Base-by-base conservation (phyloP, 2,329 filamentous ascomycete genomes). In the Blumeria hordei region DNA sequence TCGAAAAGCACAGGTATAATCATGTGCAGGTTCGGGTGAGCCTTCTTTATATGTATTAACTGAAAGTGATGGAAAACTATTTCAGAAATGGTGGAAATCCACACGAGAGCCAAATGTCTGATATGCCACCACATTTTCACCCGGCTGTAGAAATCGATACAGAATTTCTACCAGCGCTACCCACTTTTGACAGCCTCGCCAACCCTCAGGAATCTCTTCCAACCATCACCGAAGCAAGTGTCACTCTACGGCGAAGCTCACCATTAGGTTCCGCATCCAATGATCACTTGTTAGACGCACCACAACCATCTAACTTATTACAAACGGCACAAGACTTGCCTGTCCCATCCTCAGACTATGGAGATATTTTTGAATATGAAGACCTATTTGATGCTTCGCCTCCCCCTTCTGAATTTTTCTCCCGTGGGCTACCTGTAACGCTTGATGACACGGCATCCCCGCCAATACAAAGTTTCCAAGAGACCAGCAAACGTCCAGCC, bases 391-490 rank as follows among this genome's bases (percentile, higher is more conserved):
- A 21, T 32, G 12, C 33, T 7, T 28, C 45, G 21, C 37, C 37
- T 11, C 11, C 37, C 37, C 37, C 37, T 39, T 11, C n/a, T 39
- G n/a, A 43, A 5, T 18, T 43, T 18, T 7, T 16, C 12, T 43
- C 10, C 18, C 6, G n/a, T 43, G 39, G 39, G 12, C 3, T 43
- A 11, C 39, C 21, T 2, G n/a, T 37, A 16, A 18, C 18, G 33
- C 16, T 64, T 28, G 63, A 65, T 54, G 59, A 63, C 28, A 64
- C 63, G 10, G 56, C 58, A 32, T 60, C 58, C 5, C 62, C 62
- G 6, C 10, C 35, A 54, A 21, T 32, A 52, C 6, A 33, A 28
- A 16, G 56, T 56, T 52, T 58, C 36, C 57, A 58, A 39, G 41
- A 47, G 28, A 14, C 50, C 21, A 58, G 58, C 45, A 64, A 64